These are phyloP conservation scores for Penicillium subrubescens DNA, from an alignment of 495 filamentous ascomycete genomes.

Conservation along the genomic window DNA sequence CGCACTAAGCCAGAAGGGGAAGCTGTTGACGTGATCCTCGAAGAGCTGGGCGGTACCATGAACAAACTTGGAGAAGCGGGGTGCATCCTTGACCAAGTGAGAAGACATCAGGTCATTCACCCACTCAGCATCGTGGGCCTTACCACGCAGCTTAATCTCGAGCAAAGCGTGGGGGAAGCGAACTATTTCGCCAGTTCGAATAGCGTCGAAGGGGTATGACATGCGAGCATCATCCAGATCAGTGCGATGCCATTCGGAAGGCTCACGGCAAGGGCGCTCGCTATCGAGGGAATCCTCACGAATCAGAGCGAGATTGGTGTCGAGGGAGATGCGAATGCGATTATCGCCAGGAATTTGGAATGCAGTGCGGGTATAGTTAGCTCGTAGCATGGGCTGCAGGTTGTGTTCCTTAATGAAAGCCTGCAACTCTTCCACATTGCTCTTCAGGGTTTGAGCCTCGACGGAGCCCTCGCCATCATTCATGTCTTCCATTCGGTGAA, in stretches of 20 bases:
- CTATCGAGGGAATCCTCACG: slow-evolving; percentile 85
- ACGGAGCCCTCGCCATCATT: slow-evolving; percentile 60
- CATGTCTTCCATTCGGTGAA: slow-evolving; percentile 78
- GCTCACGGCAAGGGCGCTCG: slow-evolving; percentile 84
- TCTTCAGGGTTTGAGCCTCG: slow-evolving; percentile 57
- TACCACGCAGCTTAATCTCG: slow-evolving; percentile 87
- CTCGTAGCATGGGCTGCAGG: slow-evolving; percentile 82
- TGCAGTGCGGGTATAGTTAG: slow-evolving; percentile 91
- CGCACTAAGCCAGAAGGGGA: slow-evolving; percentile 93
- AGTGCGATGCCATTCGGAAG: slow-evolving; percentile 82
- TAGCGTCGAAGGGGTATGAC: slow-evolving; percentile 79
- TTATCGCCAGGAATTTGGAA: slow-evolving; percentile 96
- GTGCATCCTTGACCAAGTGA: slow-evolving; percentile 85
- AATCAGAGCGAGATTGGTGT: slow-evolving; percentile 90
- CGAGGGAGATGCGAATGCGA: slow-evolving; percentile 86
- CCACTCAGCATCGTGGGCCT: slow-evolving; percentile 78
- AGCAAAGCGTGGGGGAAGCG: slow-evolving; percentile 88
- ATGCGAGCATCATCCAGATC: slow-evolving; percentile 85
- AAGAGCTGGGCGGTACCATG: slow-evolving; percentile 90
- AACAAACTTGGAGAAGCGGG: slow-evolving; percentile 94
- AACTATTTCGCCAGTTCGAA: slow-evolving; percentile 90
- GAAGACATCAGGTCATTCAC: slow-evolving; percentile 86
- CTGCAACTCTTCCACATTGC: slow-evolving; percentile 76
- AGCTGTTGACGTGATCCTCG: slow-evolving; percentile 92
- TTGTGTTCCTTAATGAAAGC: slow-evolving; percentile 74